phyloP scores from a whole-genome alignment of 169 alveolate genomes.

The Besnoitia besnoiti region DNA sequence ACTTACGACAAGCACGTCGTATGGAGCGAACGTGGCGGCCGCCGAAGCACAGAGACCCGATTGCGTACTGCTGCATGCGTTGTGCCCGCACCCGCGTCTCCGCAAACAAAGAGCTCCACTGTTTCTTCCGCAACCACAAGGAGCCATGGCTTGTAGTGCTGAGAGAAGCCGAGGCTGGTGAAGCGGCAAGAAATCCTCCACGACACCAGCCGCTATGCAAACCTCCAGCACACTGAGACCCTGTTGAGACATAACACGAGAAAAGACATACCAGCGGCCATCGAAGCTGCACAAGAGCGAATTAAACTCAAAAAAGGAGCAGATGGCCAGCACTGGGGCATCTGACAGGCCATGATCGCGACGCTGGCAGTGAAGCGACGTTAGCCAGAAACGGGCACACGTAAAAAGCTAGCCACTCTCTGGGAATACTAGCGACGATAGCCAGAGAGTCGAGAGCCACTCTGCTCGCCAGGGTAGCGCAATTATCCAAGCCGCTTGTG shows the following conservation, averaged over 20 bases:
- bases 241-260: neutral
- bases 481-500: no score
- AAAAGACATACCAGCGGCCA: no score
- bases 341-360: no score
- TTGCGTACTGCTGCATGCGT: neutral
- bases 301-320: no score
- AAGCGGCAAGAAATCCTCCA: slow-evolving; percentile 37
- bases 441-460: no score
- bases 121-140: neutral
- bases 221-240: slow-evolving; percentile 48
- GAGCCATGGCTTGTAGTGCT: neutral
- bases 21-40: neutral
- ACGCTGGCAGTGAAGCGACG: no score
- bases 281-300: no score
- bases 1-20: neutral
- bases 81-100: neutral
- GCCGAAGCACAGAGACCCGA: neutral
- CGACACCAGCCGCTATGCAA: slow-evolving; percentile 42
- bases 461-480: no score
- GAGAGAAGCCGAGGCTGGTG: slow-evolving; percentile 23
- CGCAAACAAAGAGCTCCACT: neutral
- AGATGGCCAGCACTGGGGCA: no score
- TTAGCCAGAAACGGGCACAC: no score
- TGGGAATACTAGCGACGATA: no score
- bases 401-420: no score